Base-by-base conservation (phyloP, 2,329 filamentous ascomycete species). In the Onygenales sp. region DNA sequence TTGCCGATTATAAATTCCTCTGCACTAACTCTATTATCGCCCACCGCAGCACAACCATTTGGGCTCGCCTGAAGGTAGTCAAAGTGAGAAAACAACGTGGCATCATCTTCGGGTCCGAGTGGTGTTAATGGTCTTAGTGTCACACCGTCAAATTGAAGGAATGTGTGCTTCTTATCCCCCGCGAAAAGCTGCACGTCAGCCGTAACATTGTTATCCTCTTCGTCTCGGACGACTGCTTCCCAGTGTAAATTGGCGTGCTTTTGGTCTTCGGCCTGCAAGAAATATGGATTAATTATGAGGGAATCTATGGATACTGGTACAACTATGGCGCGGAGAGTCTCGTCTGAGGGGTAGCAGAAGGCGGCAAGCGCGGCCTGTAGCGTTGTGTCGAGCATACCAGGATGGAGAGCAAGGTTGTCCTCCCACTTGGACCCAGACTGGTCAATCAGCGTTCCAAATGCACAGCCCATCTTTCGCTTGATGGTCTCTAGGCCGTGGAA, bases 301-400 rank as follows among this genome's bases (percentile, higher is more conserved):
- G 14, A 49, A 1, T 50, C 13, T 43, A 62, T 59, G 6, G 13
- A 17, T 1, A 53, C 58, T 2, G 63, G 62, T 2, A 64, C 38
- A 46, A 58, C 53, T 2, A 60, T 41, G 3, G 54, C 51, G 45
- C 55, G 55, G 7, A 63, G 51, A 6, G 41, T 51, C 2, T 46
- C 54, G 52, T 63, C 61, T 2, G 49, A 55, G 1, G 63, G 63
- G 27, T n/a, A 53, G 5, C 53, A 50, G 21, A 51, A 64, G 0
- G 69, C 65, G 2, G 58, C 57, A 6, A 63, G 50, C 0, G 64
- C 51, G 3, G 68, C 57, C 27, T 68, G 63, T 10, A 70, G 51
- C 27, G 65, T 63, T 7, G 61, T 56, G 52, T 65, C 63, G 3
- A 62, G 61, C 47, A 54, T 57, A 17, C 39, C 56, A 9, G 59